Evolutionary conservation across 2,329 filamentous ascomycete genomes (phyloP), one percentile per base, ranked within the genome.

Genomic region (Incumbomyces lentus): DNA sequence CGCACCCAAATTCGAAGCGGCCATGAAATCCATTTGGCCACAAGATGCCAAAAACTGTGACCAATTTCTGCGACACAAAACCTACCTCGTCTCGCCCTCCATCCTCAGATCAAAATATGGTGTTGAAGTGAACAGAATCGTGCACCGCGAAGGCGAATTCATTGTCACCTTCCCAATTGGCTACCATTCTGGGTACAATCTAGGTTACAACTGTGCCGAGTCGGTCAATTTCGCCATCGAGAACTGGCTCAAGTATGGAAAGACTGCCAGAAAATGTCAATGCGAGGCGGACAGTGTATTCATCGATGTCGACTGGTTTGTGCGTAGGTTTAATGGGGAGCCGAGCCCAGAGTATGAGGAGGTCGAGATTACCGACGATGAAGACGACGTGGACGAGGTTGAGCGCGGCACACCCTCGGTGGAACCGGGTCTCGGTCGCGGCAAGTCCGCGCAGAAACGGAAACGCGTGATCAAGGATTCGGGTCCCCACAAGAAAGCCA

Each of bases 81-180:
- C 87, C 1, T 98, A 95, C 60, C 74, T 98, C 19, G 94, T 98
- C 53, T 98, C 92, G 0, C 92, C 92, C 0, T 82, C 86, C 34
- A 79, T 92, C 48, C 73, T 98, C 10, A 81, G 86, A 57, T 84
- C 85, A 49, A 82, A 95, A 58, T 95, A 86, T 66, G 86, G 87
- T 54, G 95, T 98, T 68, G 90, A 86, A 47, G 93, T 96, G 62
- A 98, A 98, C 71, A 90, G 87, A 60, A 78, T 93, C 52, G 86
- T 96, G 11, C 93, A 94, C 41, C 88, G 95, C 57, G 92, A 95
- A 52, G 90, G 92, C 50, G 92, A 98, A 61, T 98, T 98, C 54
- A 88, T 98, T 51, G 94, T 98, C 54, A 98, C 92, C 0, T 98
- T 95, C 62, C 92, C 92, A 0, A 98, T 96, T 59, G 92, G 92